Conservation (phyloP, 345 rosid genomes). For the Melaleuca alternifolia region DNA sequence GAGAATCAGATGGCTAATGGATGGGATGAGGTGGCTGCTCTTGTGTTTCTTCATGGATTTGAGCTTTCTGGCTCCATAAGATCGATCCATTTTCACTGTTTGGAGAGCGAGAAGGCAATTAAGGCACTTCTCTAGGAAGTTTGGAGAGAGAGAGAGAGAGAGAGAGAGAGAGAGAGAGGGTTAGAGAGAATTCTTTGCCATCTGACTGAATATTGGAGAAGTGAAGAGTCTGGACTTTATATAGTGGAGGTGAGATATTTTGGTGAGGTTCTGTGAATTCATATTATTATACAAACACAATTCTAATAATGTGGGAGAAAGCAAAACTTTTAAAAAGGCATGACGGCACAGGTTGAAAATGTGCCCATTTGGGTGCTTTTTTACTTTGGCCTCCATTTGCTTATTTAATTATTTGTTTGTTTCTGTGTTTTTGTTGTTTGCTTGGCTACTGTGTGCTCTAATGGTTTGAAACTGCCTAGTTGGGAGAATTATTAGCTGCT, state of each 20-base stretch:
- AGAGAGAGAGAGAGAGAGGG: no score
- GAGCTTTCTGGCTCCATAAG: not conserved
- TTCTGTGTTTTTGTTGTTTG: not conserved
- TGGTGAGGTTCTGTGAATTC: not conserved
- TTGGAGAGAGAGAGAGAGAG: no score
- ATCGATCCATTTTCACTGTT: not conserved
- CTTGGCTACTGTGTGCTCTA: not conserved
- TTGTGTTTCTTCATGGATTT: slow-evolving; percentile 11
- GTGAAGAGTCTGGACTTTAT: slow-evolving; percentile 6
- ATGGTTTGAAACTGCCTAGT: not conserved
- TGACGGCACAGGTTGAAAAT: slow-evolving; percentile 7
- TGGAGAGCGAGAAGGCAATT: not conserved
- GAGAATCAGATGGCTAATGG: slow-evolving; percentile 6
- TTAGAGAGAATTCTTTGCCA: not conserved
- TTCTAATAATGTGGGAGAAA: not conserved
- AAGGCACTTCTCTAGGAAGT: not conserved
- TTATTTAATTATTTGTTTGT: not conserved
- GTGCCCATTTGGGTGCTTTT: not conserved
- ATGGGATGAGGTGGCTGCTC: not conserved
- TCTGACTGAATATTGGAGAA: slow-evolving; percentile 4
- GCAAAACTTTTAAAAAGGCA: slow-evolving; percentile 5
- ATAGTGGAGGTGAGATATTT: slow-evolving; percentile 2
- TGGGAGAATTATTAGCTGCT: no score
- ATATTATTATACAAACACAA: not conserved
- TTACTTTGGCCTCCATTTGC: not conserved